Evolutionary conservation across 2,329 filamentous ascomycete genomes (phyloP), one percentile per base, ranked within the genome.

Genomic region (Trichoderma sp.): DNA sequence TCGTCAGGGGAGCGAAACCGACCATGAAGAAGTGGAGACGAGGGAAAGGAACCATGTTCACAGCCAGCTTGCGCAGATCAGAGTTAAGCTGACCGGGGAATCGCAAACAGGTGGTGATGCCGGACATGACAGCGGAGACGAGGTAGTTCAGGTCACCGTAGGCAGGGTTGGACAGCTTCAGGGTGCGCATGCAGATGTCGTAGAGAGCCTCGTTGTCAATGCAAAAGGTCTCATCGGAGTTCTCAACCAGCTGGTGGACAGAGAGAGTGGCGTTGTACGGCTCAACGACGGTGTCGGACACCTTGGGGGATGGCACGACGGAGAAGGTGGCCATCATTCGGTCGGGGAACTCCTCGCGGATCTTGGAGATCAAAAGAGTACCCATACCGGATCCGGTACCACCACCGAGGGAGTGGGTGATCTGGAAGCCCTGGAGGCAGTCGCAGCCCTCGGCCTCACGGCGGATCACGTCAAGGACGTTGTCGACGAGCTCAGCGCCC

Each of bases 11-110:
- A 83, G 95, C 94, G 82, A 99, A 99, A 82, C 95, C 95, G 81
- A 99, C 95, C 95, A 99, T 99, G 90, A 99, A 99, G 91, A 99
- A 99, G 86, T 99, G 95, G 72, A 99, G 93, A 93, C 95, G 95
- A 75, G 95, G 95, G 92, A 99, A 99, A 72, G 95, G 95, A 84
- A 99, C 95, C 88, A 99, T 99, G 92, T 99, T 99, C 84, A 99
- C 95, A 75, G 95, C 95, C 79, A 99, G 86, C 89, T 99, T 99
- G 86, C 95, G 93, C 76, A 99, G 92, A 82, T 99, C 95, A 80
- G 95, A 99, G 92, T 99, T 99, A 75, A 99, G 91, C 89, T 99
- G 95, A 81, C 95, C 95, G 68, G 95, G 95, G 92, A 99, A 99
- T 84, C 95, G 95, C 80, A 99, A 87, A 82, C 93, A 98, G 77